Evolutionary conservation across 176 grass and related monocot species (phyloP), one percentile per base, ranked within the genome.

Genomic region (Dactylis glomerata): DNA sequence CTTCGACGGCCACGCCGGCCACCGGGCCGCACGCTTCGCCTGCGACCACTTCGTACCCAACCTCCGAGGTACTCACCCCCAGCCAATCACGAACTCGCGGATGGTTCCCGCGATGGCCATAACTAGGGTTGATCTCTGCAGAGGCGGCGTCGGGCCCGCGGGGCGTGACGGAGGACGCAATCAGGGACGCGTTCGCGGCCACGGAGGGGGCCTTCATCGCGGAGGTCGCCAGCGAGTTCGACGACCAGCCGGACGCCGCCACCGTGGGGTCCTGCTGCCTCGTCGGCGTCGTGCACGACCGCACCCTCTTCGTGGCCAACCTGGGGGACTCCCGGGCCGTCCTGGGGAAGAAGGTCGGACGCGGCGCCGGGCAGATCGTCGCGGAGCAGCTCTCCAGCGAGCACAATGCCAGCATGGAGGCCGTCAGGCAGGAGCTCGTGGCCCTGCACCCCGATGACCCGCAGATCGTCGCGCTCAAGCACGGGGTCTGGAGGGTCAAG

Each of bases 401-500:
- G 74, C 96, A 99, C 82, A 99, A 99, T 84, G 96, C 96, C 83
- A 94, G 68, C 68, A 19, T 91, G 50, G 93, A 92, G 83, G 88
- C 65, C 13, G 86, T 96, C 10, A 94, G 93, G 86, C 80, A 90
- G 70, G 96, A 96, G 86, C 88, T 99, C 78, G 72, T 87, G 81
- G 87, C 88, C 11, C 68, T 87, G 13, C 96, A 99, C 63, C 93
- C 91, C 3, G 83, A 99, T 61, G 96, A 99, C 68, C 89, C 89
- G 0, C 86, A 91, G 56, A 94, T 99, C 82, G 96, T 99, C 62
- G 84, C 84, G 31, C 87, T 94, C 57, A 96, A 99, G 75, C 96
- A 96, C 82, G 96, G 91, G 22, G 93, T 94, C 68, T 99, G 96
- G 96, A 88, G 96, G 84, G 77, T 99, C 4, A 99, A 95, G 68